These are phyloP conservation scores for Umbelopsis ramanniana DNA, from an alignment of 192 early-diverging fungal species.

Conservation along the genomic window DNA sequence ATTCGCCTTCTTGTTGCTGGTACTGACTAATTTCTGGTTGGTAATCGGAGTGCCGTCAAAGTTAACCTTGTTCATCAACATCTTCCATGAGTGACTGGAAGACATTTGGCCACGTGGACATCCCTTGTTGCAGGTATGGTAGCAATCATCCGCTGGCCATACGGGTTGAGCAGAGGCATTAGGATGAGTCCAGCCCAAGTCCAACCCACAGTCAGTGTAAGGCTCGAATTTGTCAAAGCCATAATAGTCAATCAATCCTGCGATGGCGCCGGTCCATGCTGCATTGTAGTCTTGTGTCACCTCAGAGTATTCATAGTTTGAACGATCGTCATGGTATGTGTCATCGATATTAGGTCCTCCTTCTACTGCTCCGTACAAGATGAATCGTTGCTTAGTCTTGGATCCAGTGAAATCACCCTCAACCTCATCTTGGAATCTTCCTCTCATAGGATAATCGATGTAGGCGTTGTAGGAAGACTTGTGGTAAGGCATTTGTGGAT, in stretches of 20 bases:
- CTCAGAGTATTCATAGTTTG: conserved; percentile 56
- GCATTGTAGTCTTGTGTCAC: conserved; percentile 52
- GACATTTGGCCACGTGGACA: conserved; percentile 40
- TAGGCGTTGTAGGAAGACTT: conserved; percentile 57
- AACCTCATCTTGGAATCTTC: conserved; percentile 45
- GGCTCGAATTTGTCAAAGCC: conserved; percentile 38
- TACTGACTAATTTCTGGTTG: background rate
- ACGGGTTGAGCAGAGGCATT: conserved; percentile 38
- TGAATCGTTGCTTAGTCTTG: conserved; percentile 47
- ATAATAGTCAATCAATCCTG: conserved; percentile 46
- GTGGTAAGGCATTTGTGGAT: conserved; percentile 54
- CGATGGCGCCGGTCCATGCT: conserved; percentile 41
- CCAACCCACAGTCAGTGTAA: conserved; percentile 41
- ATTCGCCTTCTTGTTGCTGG: background rate
- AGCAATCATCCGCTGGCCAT: conserved; percentile 47
- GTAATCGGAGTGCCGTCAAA: background rate
- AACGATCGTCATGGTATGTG: conserved; percentile 51
- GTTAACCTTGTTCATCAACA: conserved; percentile 19
- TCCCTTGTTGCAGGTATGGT: conserved; percentile 46
- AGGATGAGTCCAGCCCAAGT: conserved; percentile 42
- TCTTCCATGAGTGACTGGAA: conserved; percentile 36
- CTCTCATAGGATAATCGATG: conserved; percentile 59
- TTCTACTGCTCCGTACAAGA: conserved; percentile 61
- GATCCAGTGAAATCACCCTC: conserved; percentile 50
- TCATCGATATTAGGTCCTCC: conserved; percentile 62